Evolutionary conservation across 2,329 filamentous ascomycete genomes (phyloP), one percentile per base, ranked within the genome.

Genomic region (Dryadomyces quercivorus): DNA sequence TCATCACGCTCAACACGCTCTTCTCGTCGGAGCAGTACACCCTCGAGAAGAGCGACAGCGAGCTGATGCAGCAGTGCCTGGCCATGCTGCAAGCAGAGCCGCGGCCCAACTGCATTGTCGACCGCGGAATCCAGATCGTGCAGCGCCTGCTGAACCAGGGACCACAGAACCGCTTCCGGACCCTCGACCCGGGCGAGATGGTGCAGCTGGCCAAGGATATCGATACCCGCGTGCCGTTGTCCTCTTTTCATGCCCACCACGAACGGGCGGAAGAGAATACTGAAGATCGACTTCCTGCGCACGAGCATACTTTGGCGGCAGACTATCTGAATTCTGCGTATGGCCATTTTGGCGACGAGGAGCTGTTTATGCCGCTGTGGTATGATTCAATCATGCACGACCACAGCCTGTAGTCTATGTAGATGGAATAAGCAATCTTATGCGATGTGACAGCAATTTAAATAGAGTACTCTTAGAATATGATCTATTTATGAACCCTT

Each of bases 11-110:
- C 34, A 40, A 51, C 38, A 38, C 50, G 20, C 50, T 51, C 18
- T 51, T 51, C 50, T 26, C 50, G 12, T n/a, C 36, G 20, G 50
- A 51, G 50, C 50, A 43, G 50, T 51, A 51, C 38, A 51, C 50
- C 1, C 50, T 51, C 38, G 50, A 51, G 15, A 26, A 31, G 21
- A 38, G 38, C 38, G 50, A 51, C 21, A 5, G 10, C 50, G 50
- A 51, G 21, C 50, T 51, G 3, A 51, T 51, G 50, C 22, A 44
- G 36, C 36, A 26, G 20, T 51, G 36, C 40, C 50, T 51, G 20
- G 38, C 36, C 15, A n/a, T 18, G 20, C 50, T 51, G 20, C 2
- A 13, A 6, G 20, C 18, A 3, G 38, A 36, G 21, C 50, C 50
- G 6, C 50, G 50, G 10, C 50, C 50, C 21, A 51, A 51, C 50